Evolutionary conservation across 2,329 filamentous ascomycete genomes (phyloP).

Genomic region (Ascochyta rabiei): DNA sequence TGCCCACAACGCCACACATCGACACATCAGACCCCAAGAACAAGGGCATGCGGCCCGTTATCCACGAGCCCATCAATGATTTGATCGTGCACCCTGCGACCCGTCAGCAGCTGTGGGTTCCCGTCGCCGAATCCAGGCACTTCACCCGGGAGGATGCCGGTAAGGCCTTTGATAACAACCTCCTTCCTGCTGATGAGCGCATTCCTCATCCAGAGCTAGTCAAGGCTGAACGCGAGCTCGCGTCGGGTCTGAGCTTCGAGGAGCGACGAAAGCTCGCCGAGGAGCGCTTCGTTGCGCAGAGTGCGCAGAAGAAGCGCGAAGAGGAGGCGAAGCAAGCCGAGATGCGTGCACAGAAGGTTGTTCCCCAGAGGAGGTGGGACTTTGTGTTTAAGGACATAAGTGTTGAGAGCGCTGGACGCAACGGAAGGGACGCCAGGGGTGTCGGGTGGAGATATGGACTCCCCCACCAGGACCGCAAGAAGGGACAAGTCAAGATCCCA

Average conservation of each 20-base stretch:
- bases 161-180: constrained; percentile 63
- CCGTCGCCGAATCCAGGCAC: constrained; percentile 66
- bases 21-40: constrained; percentile 34
- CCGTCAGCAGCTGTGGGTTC: constrained; percentile 64
- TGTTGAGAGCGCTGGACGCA: constrained; percentile 59
- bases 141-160: constrained; percentile 71
- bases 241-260: constrained; percentile 40
- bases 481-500: constrained; percentile 67
- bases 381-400: constrained; percentile 66
- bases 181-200: constrained; percentile 67
- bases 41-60: constrained; percentile 45
- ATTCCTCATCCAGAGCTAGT: constrained; percentile 68
- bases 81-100: constrained; percentile 64
- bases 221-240: constrained; percentile 51
- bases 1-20: constrained; percentile 67
- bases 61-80: constrained; percentile 69
- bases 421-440: constrained; percentile 60
- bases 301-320: constrained; percentile 48
- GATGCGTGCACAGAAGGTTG: constrained; percentile 50
- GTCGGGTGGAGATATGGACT: constrained; percentile 67
- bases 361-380: constrained; percentile 61
- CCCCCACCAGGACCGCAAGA: constrained; percentile 67
- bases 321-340: constrained; percentile 53
- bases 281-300: constrained; percentile 30
- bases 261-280: constrained; percentile 43